These are phyloP conservation scores for Phytophthora melonis DNA, from an alignment of 352 stramenopile genomes.

Conservation along the genomic window DNA sequence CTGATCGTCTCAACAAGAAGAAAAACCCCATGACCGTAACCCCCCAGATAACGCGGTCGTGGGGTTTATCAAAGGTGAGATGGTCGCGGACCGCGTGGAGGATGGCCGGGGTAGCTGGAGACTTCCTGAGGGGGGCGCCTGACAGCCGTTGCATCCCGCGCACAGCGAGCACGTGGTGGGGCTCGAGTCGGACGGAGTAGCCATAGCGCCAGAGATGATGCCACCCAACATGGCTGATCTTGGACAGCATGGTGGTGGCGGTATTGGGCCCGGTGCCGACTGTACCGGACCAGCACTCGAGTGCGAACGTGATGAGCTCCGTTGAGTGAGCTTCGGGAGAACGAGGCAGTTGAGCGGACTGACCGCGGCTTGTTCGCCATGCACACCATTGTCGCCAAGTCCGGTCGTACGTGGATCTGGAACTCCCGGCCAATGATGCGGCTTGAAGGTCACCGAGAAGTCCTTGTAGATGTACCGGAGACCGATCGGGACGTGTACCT, in stretches of 20 bases:
- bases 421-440: background rate
- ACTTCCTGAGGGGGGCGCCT: too few species aligned
- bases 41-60: slow-evolving; percentile 18
- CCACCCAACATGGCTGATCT: too few species aligned
- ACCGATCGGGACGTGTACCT: background rate
- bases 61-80: slow-evolving; percentile 8
- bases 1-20: slow-evolving; percentile 19
- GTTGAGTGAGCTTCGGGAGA: too few species aligned
- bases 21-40: slow-evolving; percentile 27
- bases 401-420: slow-evolving; percentile 3
- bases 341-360: background rate
- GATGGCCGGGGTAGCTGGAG: background rate
- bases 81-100: background rate
- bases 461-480: slow-evolving; percentile 13
- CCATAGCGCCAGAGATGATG: too few species aligned
- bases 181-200: too few species aligned
- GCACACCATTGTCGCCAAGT: slow-evolving; percentile 3
- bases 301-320: too few species aligned
- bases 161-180: too few species aligned
- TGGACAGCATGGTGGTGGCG: too few species aligned
- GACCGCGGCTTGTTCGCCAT: slow-evolving; percentile 3
- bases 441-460: slow-evolving; percentile 13
- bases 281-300: too few species aligned
- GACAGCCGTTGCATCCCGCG: too few species aligned
- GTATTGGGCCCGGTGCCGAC: too few species aligned